A percentile compares a stretch with the other conserved stretches of the same genome.
phyloP scores from a whole-genome alignment of 805 yeast genomes.

The Candida maesae region DNA sequence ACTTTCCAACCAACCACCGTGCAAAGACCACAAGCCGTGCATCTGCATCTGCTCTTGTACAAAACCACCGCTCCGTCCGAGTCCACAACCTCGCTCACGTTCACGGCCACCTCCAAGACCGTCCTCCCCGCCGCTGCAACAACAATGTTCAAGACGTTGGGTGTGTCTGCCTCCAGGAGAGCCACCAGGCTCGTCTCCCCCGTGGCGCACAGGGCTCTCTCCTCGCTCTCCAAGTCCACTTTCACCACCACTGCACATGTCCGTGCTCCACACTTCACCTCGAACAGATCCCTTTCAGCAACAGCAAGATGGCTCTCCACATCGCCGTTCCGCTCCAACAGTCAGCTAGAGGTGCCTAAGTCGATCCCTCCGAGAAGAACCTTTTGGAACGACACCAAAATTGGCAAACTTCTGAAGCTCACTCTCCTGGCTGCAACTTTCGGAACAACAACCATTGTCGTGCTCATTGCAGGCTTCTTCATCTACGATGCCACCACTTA shows the following conservation, averaged over 20 bases:
- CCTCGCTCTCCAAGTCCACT: constrained; percentile 1
- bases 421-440: constrained; percentile 39
- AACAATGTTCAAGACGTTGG: neutral
- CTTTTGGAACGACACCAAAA: constrained; percentile 24
- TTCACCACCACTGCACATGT: neutral
- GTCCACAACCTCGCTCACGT: neutral
- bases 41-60: too few relatives aligned
- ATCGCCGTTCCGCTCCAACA: constrained; percentile 1
- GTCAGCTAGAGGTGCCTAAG: constrained; percentile 18
- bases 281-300: neutral
- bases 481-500: constrained; percentile 68
- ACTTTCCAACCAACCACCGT: too few relatives aligned
- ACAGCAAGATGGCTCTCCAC: constrained; percentile 5
- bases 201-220: constrained; percentile 4
- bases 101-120: neutral
- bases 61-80: too few relatives aligned
- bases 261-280: too few relatives aligned
- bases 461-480: constrained; percentile 48
- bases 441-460: constrained; percentile 39
- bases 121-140: neutral
- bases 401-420: constrained; percentile 33
- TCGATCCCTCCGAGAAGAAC: constrained; percentile 22
- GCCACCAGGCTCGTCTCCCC: neutral
- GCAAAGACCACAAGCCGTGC: neutral
- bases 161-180: neutral